Base-by-base conservation (phyloP, 768 basidiomycete genomes). In the Inosperma sp. region DNA sequence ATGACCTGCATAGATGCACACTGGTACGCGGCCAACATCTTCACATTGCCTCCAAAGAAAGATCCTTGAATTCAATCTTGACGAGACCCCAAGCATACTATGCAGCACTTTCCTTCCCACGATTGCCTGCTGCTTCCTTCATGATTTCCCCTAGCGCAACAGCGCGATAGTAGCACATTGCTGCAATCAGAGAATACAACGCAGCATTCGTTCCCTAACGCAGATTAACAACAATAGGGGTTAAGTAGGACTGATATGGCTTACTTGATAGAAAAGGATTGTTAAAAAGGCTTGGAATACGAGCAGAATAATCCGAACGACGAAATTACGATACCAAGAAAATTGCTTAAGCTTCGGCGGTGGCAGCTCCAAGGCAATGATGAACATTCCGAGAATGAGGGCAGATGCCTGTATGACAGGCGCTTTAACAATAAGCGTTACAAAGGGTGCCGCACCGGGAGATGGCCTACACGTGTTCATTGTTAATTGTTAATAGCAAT, bases 171-270 rank as follows among this genome's bases (percentile, higher is more conserved):
- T 91, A 95, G 61, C 83, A 83, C 49, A 75, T 55, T 21, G 78
- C 73, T 14, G 88, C 86, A 59, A 91, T 77, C 43, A 89, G 61
- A 19, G 88, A 90, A 76, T 82, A 96, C 43, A 94, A 66, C 10
- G 84, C 83, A 22, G 82, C 85, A 61, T 92, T 92, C 27, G 88
- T 87, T 35, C 91, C 92, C 89, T 93, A 52, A n/a, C n/a, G n/a
- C n/a, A n/a, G n/a, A 31, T 23, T n/a, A 14, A 39, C 36, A 27
- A 36, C 48, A 3, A 43, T 41, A 54, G 29, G 41, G 33, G 42
- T 5, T 1, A 30, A 21, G 17, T 26, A 35, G 26, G 16, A 45
- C 31, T 19, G 25, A 21, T 7, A 13, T 7, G 14, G 59, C 76
- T 48, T 43, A 85, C 89, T 72, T 92, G 90, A 70, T 93, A 92